Evolutionary conservation across 1,139 yeast species (phyloP).

Genomic region (Debaryomyces udenii): DNA sequence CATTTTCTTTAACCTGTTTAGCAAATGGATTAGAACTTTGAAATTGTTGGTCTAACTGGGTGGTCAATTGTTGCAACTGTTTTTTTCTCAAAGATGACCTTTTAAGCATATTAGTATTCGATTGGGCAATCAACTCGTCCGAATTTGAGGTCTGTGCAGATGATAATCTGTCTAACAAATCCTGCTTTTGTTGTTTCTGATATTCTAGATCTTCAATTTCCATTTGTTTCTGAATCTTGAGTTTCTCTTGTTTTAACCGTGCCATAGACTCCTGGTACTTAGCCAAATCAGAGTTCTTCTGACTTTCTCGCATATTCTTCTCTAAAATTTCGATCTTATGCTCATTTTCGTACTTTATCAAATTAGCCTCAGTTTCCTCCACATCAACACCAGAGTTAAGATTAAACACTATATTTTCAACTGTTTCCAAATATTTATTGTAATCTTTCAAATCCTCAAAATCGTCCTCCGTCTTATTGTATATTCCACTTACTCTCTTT

Average conservation of each 20-base stretch:
- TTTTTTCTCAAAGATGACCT: conserved; percentile 68
- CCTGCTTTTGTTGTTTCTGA: conserved; percentile 63
- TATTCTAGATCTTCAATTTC: conserved; percentile 65
- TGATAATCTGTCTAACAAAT: conserved; percentile 67
- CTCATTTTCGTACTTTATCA: conserved; percentile 71
- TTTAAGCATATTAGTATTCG: conserved; percentile 50
- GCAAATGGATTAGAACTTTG: conserved; percentile 30
- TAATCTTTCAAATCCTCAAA: conserved; percentile 61
- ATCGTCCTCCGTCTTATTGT: conserved; percentile 80
- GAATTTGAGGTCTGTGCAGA: conserved; percentile 45
- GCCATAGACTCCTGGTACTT: conserved; percentile 60
- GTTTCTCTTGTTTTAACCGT: conserved; percentile 60
- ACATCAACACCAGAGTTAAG: conserved; percentile 70
- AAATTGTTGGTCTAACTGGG: conserved; percentile 47
- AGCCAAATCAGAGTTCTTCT: conserved; percentile 66
- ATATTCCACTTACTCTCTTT: conserved; percentile 72
- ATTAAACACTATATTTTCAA: conserved; percentile 81
- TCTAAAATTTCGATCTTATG: conserved; percentile 78
- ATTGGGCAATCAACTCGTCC: conserved; percentile 53
- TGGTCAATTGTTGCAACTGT: conserved; percentile 66
- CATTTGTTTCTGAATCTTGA: conserved; percentile 66
- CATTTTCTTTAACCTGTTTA: conserved; percentile 23
- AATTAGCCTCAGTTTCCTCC: conserved; percentile 69
- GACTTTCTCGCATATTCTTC: conserved; percentile 62
- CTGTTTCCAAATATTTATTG: conserved; percentile 78